Percentiles rank a stretch among this genome's conserved stretches.
phyloP scores from a whole-genome alignment of 495 filamentous ascomycete species.

The Penicillium ucsense region DNA sequence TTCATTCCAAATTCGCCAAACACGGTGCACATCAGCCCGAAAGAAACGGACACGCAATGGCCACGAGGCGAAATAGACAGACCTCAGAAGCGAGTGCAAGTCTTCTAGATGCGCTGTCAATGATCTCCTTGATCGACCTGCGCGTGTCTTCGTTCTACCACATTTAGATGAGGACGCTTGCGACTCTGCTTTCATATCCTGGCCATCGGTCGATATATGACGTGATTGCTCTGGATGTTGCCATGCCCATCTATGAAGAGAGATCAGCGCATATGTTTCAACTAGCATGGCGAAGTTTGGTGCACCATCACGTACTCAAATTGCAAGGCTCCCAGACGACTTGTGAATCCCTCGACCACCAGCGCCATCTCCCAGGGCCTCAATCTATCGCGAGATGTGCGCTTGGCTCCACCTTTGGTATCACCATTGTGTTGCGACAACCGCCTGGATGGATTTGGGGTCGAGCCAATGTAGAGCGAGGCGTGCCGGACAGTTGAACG shows the following conservation, averaged over 20 bases:
- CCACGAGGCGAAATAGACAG: constrained; percentile 68
- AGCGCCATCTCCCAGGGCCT: constrained; percentile 91
- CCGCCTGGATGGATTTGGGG: constrained; percentile 72
- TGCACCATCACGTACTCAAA: constrained; percentile 63
- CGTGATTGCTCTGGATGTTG: constrained; percentile 68
- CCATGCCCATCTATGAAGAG: constrained; percentile 70
- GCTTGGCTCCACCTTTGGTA: constrained; percentile 64
- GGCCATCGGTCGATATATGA: constrained; percentile 48
- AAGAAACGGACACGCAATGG: constrained; percentile 82
- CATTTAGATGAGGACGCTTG: constrained; percentile 8
- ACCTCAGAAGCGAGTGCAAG: constrained; percentile 68
- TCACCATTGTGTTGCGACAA: constrained; percentile 84
- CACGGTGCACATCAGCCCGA: constrained; percentile 49
- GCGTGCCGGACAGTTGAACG: constrained; percentile 60
- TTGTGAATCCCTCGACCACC: constrained; percentile 82
- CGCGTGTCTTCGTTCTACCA: constrained; percentile 16
- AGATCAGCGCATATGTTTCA: background rate
- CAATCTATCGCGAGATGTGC: constrained; percentile 54
- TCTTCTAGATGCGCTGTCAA: constrained; percentile 58
- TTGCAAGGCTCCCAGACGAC: constrained; percentile 75
- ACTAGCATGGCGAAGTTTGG: background rate
- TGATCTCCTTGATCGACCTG: constrained; percentile 44
- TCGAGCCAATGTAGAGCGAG: constrained; percentile 80
- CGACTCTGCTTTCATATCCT: constrained; percentile 23
- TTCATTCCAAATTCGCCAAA: constrained; percentile 56